Percentiles rank a stretch among this genome's conserved stretches.
Conservation (phyloP, 1,284 basidiomycete species). For the Microbotryomycetes sp. region DNA sequence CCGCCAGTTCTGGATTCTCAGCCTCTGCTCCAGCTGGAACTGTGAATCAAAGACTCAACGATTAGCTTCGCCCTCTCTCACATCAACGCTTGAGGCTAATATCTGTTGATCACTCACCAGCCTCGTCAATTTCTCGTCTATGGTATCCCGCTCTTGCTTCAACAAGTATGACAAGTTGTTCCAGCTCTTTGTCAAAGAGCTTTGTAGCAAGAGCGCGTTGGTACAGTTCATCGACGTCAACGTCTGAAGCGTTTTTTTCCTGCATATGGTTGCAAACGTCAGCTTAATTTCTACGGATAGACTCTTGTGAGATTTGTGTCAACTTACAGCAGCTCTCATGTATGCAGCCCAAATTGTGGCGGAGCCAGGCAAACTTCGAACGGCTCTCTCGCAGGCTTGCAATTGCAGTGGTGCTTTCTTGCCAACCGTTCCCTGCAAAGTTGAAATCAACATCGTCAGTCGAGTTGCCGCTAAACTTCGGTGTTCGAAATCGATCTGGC, state of each 20-base stretch:
- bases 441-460: too few relatives aligned
- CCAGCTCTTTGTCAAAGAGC: constrained; percentile 46
- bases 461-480: too few relatives aligned
- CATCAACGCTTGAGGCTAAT: background rate
- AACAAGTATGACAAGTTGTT: constrained; percentile 60
- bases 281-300: too few relatives aligned
- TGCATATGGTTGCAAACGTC: background rate
- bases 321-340: constrained; percentile 46
- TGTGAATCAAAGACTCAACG: background rate
- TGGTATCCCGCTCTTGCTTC: constrained; percentile 57
- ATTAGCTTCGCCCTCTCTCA: background rate
- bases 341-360: constrained; percentile 67
- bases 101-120: background rate
- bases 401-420: constrained; percentile 1
- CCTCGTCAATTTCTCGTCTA: constrained; percentile 21
- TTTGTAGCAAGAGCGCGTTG: constrained; percentile 34
- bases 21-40: constrained; percentile 14
- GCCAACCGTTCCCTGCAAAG: background rate
- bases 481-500: too few relatives aligned
- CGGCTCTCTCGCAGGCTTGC: constrained; percentile 45
- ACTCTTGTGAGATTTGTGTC: background rate
- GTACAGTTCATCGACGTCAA: constrained; percentile 22
- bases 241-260: constrained; percentile 20
- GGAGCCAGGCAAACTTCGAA: constrained; percentile 60
- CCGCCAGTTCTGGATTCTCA: constrained; percentile 16